Conservation (phyloP, 495 filamentous ascomycete species). For the Penicillium goetzii region DNA sequence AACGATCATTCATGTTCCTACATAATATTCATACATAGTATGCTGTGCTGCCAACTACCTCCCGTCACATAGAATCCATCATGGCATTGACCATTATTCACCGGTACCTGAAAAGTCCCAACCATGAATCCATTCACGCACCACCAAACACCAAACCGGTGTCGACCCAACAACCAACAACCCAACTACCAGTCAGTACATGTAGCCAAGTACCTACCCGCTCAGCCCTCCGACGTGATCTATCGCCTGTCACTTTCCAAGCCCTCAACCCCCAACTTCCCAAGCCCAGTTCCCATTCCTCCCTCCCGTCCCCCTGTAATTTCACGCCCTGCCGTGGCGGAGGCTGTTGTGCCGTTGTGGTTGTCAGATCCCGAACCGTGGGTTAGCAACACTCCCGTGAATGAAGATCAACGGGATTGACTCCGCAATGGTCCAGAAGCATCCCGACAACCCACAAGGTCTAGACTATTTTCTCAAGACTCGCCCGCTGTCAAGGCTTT, state of each 20-base stretch:
- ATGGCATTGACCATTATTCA: not conserved
- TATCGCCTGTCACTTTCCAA: not conserved
- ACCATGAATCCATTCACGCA: constrained; percentile 6
- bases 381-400: constrained; percentile 9
- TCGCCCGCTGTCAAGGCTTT: not conserved
- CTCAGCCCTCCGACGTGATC: not conserved
- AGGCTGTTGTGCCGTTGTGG: constrained; percentile 4
- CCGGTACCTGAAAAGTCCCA: not conserved
- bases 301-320: not conserved
- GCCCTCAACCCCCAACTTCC: too few species aligned
- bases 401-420: constrained; percentile 20
- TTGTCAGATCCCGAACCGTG: constrained; percentile 19
- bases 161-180: not conserved
- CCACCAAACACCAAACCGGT: too few species aligned
- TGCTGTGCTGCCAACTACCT: not conserved
- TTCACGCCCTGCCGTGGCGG: not conserved
- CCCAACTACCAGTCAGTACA: not conserved
- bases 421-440: constrained; percentile 30
- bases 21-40: not conserved
- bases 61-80: not conserved
- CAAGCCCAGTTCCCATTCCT: not conserved
- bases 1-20: not conserved
- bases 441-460: not conserved
- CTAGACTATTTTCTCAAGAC: constrained; percentile 1
- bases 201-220: not conserved